phyloP scores from a whole-genome alignment of 257 asterid genomes.

The Verbena officinalis region DNA sequence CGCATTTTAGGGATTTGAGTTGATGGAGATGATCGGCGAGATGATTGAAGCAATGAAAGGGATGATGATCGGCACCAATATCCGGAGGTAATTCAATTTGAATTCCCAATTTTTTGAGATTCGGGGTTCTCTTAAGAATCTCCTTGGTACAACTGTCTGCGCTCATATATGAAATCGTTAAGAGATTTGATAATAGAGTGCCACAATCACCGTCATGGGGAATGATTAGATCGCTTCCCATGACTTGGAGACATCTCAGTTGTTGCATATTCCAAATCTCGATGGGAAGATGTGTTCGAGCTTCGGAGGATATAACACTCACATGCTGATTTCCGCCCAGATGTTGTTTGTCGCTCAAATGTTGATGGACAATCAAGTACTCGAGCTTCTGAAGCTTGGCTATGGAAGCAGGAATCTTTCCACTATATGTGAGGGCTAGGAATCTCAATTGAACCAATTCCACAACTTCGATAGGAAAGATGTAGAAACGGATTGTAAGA shows the following conservation, averaged over 20 bases:
- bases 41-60: neutral
- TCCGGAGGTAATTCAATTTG: neutral
- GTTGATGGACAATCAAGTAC: neutral
- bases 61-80: neutral
- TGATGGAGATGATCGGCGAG: neutral
- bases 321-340: no score
- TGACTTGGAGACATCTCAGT: neutral
- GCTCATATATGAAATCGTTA: neutral
- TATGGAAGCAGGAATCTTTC: neutral
- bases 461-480: neutral
- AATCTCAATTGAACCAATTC: neutral
- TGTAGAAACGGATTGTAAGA: neutral
- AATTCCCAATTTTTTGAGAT: constrained; percentile 20
- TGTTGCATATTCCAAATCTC: neutral
- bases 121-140: constrained; percentile 5
- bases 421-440: neutral
- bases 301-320: neutral
- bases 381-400: neutral
- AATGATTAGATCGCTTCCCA: neutral
- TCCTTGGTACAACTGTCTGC: constrained; percentile 6
- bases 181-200: constrained; percentile 9
- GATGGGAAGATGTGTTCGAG: neutral
- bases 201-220: neutral
- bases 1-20: constrained; percentile 11
- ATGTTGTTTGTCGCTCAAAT: no score